Evolutionary conservation across 495 filamentous ascomycete genomes (phyloP), one percentile per base, ranked within the genome.

Genomic region (Bathelium albidoporum): DNA sequence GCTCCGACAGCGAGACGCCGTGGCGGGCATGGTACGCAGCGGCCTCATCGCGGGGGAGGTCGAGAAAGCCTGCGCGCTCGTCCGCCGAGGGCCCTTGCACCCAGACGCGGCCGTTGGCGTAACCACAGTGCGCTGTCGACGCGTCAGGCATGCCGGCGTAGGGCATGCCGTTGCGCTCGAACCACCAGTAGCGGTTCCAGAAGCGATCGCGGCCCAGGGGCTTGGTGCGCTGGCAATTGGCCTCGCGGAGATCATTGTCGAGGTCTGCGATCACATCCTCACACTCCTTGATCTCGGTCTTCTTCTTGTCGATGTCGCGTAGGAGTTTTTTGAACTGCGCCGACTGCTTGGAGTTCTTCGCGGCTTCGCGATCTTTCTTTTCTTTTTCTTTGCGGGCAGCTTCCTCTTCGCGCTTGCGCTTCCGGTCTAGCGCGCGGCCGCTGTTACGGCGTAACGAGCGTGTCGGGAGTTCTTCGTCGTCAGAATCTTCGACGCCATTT

Each of bases 141-240:
- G 90, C 94, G 65, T 83, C 80, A 0, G 91, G 93, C 63, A 96
- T 78, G 1, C 95, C 95, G 55, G 79, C 90, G 71, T 90, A 96
- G 1, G 94, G 95, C 94, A 97, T 97, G 31, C 91, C 94, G 71
- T 97, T 98, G 41, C 92, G 88, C 75, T 98, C 94, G 72, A 97
- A 96, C 93, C 93, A 98, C 80, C 91, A 97, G 72, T 97, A 98
- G 24, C 91, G 89, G 71, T 97, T 98, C 85, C 90, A 96, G 78
- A 95, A 98, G 28, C 94, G 84, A 72, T 98, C 94, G 66, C 90
- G 89, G 52, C 94, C 94, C 12, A 98, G 81, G 60, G 90, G 85
- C 62, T 87, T 85, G 16, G 91, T 96, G 59, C 94, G 87, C 43
- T 90, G 88, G 70, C 93, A 95, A 72, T 96, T 90, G 45, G 90